phyloP scores from a whole-genome alignment of 1,284 basidiomycete species.

The Blastosporella zonata region DNA sequence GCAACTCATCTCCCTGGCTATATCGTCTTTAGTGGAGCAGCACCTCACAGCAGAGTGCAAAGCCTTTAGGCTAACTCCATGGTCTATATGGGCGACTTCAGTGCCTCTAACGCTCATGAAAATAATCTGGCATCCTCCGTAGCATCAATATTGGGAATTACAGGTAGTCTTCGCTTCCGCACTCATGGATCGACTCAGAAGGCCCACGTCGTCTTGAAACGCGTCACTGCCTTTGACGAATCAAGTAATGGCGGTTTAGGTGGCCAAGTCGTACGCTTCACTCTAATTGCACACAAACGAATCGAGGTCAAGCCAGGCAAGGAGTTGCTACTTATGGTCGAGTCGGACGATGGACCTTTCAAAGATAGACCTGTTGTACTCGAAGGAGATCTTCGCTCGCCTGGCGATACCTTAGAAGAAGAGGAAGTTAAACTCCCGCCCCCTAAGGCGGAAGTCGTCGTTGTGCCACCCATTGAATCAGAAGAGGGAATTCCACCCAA shows the following conservation, averaged over 20 bases:
- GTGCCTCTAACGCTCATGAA: slow-evolving; percentile 22
- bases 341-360: slow-evolving; percentile 45
- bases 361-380: slow-evolving; percentile 54
- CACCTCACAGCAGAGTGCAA: slow-evolving; percentile 2
- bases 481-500: slow-evolving; percentile 49
- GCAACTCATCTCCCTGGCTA: slow-evolving; percentile 10
- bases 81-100: slow-evolving; percentile 28
- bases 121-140: slow-evolving; percentile 26
- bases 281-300: slow-evolving; percentile 60
- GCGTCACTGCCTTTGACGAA: slow-evolving; percentile 47
- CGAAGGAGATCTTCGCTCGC: slow-evolving; percentile 42
- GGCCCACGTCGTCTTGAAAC: slow-evolving; percentile 56
- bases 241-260: slow-evolving; percentile 37
- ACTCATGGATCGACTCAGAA: slow-evolving; percentile 57
- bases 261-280: slow-evolving; percentile 46
- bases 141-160: slow-evolving; percentile 52
- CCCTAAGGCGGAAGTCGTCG: slow-evolving; percentile 34
- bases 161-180: slow-evolving; percentile 51
- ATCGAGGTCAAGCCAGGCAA: slow-evolving; percentile 66
- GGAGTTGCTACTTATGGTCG: slow-evolving; percentile 59
- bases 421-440: slow-evolving; percentile 33
- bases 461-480: slow-evolving; percentile 25
- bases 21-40: slow-evolving; percentile 3
- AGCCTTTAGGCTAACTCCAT: slow-evolving; percentile 7
- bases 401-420: slow-evolving; percentile 36